Base-by-base conservation (phyloP, 345 rosid species). In the Carallia pectinifolia region DNA sequence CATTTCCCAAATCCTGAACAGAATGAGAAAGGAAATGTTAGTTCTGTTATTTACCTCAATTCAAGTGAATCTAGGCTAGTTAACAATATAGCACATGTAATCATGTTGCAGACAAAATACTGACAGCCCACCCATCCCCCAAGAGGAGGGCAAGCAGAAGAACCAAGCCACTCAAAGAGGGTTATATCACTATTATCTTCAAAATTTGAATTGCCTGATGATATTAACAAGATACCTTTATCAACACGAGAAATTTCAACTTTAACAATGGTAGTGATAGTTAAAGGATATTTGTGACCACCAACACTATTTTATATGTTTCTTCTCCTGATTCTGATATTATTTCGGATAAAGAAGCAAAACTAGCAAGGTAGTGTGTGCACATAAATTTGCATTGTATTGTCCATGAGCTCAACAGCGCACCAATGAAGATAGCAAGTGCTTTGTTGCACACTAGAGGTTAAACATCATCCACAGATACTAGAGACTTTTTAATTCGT, bases 1-100 rank as follows among this genome's bases (percentile, higher is more conserved):
- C 85, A 38, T 82, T 85, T 40, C 65, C 79, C 55, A 88, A 74
- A 61, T 86, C 88, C 90, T 85, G 78, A 58, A 66, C 23, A 59
- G 56, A 30, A 18, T n/a, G 39, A 40, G 23, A 53, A 65, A 19
- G 16, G 31, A 18, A 36, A 13, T 15, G 27, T 61, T 3, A 70
- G 70, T 50, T 58, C 19, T 18, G 6, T 6, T 15, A 6, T 38
- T 59, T 34, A 17, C 27, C 53, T 8, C 16, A 23, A 38, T 34
- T 23, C 2, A 36, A 54, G 38, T 3, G 12, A 29, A 9, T 8
- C 3, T 9, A 16, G 16, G 50, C 0, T 44, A 12, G 50, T 10
- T 12, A 3, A 12, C 3, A 3, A 12, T 44, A 15, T 12, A 12
- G 50, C 50, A 44, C 50, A 12, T 0, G 17, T 12, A 15, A 44